Percentiles rank a stretch among this genome's conserved stretches.
Conservation (phyloP, 345 rosid genomes). For the rapeseed (Brassica napus) region Da-Ae NC_063442.1:4762001-4762500, state of each 20-base stretch:
- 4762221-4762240: constrained; percentile 54
- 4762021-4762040: constrained; percentile 45
- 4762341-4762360: constrained; percentile 62
- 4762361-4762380: constrained; percentile 66
- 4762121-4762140: constrained; percentile 57
- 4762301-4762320: constrained; percentile 65
- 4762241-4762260: constrained; percentile 55
- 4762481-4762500: constrained; percentile 76
- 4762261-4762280: constrained; percentile 59
- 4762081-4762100: constrained; percentile 56
- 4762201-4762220: constrained; percentile 53
- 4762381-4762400: constrained; percentile 62
- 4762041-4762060: constrained; percentile 60
- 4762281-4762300: constrained; percentile 55
- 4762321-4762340: constrained; percentile 66
- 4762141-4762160: constrained; percentile 59
- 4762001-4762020: constrained; percentile 65
- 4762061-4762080: constrained; percentile 60
- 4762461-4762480: constrained; percentile 60
- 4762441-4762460: constrained; percentile 57
- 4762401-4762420: constrained; percentile 77
- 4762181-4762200: constrained; percentile 53
- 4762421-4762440: constrained; percentile 69
- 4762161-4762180: constrained; percentile 54
- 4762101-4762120: constrained; percentile 50